These are phyloP conservation scores for Boletellus emodensis DNA, from an alignment of 768 basidiomycete genomes.

Conservation along the genomic window DNA sequence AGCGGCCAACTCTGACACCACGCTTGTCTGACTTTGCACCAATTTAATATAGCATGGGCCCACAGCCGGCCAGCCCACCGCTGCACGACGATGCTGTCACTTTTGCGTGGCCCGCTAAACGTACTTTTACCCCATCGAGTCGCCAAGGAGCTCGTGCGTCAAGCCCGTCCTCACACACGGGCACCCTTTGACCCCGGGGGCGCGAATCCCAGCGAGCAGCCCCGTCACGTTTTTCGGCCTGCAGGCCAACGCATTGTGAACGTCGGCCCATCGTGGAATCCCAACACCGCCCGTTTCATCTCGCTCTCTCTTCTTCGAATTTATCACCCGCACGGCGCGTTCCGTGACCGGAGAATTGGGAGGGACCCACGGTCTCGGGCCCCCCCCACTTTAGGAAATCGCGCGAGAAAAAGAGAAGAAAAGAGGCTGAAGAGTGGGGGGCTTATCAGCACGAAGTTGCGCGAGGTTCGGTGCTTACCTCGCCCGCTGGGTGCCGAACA, in stretches of 20 bases:
- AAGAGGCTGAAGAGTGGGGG: neutral
- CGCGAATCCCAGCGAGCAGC: constrained; percentile 17
- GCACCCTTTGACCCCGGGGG: neutral
- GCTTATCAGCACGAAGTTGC: neutral
- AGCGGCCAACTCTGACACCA: neutral
- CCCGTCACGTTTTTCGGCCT: constrained; percentile 5
- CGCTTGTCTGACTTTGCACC: neutral
- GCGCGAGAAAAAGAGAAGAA: neutral
- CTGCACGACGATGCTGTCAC: too few species aligned
- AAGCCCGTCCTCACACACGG: too few species aligned
- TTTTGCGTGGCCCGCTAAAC: too few species aligned
- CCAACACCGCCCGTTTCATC: constrained; percentile 16
- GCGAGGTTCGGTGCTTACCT: neutral
- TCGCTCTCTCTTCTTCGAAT: constrained; percentile 4
- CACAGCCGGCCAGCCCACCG: too few species aligned
- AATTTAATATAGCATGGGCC: neutral
- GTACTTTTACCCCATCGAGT: neutral
- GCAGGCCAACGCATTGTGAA: constrained; percentile 22
- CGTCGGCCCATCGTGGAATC: constrained; percentile 9
- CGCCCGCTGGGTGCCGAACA: constrained; percentile 8
- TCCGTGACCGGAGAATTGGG: constrained; percentile 14
- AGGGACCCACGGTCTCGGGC: too few species aligned
- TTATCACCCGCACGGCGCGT: constrained; percentile 9
- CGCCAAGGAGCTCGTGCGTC: neutral
- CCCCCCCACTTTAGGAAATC: constrained; percentile 5